Evolutionary conservation across 2,329 filamentous ascomycete species (phyloP), one percentile per base, ranked within the genome.

Genomic region (Trichoderma oligosporum): DNA sequence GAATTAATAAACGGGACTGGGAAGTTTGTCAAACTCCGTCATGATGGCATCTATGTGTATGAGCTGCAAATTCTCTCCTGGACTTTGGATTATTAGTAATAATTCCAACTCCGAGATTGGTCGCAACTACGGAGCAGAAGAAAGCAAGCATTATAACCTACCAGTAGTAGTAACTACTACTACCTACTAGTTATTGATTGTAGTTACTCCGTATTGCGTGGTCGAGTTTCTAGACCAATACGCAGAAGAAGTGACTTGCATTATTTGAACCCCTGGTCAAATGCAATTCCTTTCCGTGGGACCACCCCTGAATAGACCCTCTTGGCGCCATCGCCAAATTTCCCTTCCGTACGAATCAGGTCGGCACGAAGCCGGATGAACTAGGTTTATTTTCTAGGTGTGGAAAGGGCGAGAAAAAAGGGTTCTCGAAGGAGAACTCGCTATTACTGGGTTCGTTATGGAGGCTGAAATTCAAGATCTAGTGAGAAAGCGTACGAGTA

Each of bases 251-350:
- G 20, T 49, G 46, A 49, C 54, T 54, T 58, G 56, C 47, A 54
- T 54, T 58, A 47, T 25, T 22, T 20, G 25, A 25, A 46, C 33
- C 55, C 55, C 55, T 52, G 46, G 47, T 36, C 47, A 24, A 39
- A 16, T n/a, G 39, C 29, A 42, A 47, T 54, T 44, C 41, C 47
- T 38, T 53, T 39, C 39, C 56, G 56, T 58, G 56, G 47, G 42
- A 53, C 48, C 27, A 39, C 55, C 56, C 48, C 48, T 58, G 56
- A 54, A 51, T 3, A 20, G 56, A 47, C 48, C 56, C 47, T 53
- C 56, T 58, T 58, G 56, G 56, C 56, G 41, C 38, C 36, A 58
- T 58, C 48, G 56, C 49, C 48, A 58, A 58, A 58, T 58, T 58
- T 58, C 56, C 47, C 33, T 33, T 54, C 3, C 41, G 36, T 57